Percentiles rank a stretch among this genome's conserved stretches.
Conservation (phyloP, 371 early-diverging fungal genomes). For the Apophysomyces variabilis region DNA sequence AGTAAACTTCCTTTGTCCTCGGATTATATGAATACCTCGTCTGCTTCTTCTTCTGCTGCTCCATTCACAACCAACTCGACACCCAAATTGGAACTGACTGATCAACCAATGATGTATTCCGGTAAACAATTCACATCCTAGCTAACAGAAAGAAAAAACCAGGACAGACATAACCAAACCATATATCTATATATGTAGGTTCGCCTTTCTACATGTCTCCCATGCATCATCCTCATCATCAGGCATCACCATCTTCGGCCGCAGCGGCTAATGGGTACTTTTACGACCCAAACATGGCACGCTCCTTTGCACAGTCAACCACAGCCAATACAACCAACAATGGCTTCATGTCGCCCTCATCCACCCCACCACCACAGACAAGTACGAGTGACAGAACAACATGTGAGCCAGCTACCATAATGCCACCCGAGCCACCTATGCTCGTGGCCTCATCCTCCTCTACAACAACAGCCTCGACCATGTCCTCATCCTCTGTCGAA, state of each 20-base stretch:
- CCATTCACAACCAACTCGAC: conserved; percentile 8
- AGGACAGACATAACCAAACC: background rate
- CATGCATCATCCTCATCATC: conserved; percentile 25
- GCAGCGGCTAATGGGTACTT: background rate
- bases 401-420: conserved; percentile 41
- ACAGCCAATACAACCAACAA: conserved; percentile 5
- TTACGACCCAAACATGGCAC: conserved; percentile 22
- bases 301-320: conserved; percentile 16
- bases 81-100: conserved; percentile 27
- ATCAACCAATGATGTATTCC: conserved; percentile 33
- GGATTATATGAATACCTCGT: conserved; percentile 13
- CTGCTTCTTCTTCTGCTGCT: conserved; percentile 15
- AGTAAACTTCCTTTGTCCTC: conserved; percentile 9
- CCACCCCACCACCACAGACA: conserved; percentile 16
- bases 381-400: conserved; percentile 8
- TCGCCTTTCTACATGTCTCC: conserved; percentile 36
- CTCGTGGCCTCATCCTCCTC: conserved; percentile 50
- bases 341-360: conserved; percentile 24
- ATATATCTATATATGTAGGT: conserved; percentile 16
- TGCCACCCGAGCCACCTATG: conserved; percentile 44
- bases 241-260: conserved; percentile 3
- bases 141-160: background rate
- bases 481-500: conserved; percentile 40
- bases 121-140: conserved; percentile 26
- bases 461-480: conserved; percentile 34